These are phyloP conservation scores for Bonia amplexicaulis DNA, from an alignment of 176 grass and related monocot genomes.

Conservation along the genomic window DNA sequence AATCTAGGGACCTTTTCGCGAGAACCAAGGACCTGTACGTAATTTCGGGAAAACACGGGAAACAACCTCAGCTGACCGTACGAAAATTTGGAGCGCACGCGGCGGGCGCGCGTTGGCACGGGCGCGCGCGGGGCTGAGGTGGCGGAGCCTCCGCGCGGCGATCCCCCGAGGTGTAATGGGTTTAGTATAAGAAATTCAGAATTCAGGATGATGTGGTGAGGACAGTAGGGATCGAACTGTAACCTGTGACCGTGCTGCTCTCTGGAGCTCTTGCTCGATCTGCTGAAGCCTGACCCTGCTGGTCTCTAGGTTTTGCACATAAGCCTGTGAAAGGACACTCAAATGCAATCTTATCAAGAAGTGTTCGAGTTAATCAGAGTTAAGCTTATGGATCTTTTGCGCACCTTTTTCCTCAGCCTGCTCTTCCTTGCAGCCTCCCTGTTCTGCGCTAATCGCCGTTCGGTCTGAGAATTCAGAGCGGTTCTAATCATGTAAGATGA, in stretches of 20 bases:
- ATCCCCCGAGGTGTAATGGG: too few species aligned
- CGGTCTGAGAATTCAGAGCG: constrained; percentile 36
- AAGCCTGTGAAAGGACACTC: constrained; percentile 48
- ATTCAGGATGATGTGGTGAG: background rate
- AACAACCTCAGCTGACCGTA: too few species aligned
- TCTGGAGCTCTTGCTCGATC: constrained; percentile 82
- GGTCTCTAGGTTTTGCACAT: constrained; percentile 93
- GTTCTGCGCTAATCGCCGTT: constrained; percentile 93
- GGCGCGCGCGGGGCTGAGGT: too few species aligned
- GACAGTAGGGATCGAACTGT: background rate
- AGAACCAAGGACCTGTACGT: too few species aligned
- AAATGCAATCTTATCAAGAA: background rate
- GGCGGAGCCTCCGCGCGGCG: too few species aligned
- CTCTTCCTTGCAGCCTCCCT: constrained; percentile 97
- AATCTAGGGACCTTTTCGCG: too few species aligned
- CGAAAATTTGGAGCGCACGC: too few species aligned
- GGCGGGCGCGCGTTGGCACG: too few species aligned
- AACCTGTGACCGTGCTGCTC: constrained; percentile 89
- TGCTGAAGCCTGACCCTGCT: constrained; percentile 93
- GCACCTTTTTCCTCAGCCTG: constrained; percentile 93
- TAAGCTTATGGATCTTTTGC: background rate
- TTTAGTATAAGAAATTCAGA: background rate
- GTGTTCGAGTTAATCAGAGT: background rate
- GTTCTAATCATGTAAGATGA: background rate
- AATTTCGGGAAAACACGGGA: too few species aligned